Evolutionary conservation across 345 rosid genomes (phyloP), one percentile per base, ranked within the genome.

Genomic region (Syzygium jambos): DNA sequence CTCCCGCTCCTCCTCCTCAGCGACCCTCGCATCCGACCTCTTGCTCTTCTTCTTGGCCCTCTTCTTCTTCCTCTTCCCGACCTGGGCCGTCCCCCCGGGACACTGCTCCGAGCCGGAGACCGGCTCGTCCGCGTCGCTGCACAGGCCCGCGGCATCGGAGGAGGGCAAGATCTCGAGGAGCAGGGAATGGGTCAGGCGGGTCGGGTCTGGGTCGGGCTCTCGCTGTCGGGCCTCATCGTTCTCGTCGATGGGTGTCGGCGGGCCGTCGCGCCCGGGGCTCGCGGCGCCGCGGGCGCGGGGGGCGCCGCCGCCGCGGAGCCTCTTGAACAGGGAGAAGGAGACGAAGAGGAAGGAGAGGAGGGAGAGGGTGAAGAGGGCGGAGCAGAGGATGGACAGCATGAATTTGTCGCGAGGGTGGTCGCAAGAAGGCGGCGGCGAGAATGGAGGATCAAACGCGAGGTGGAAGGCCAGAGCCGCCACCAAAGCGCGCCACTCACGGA

Each of bases 1-100:
- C 53, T 56, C 87, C 84, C 17, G 15, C 52, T 85, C 83, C 25
- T 88, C 89, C 30, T 88, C 89, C 15, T 85, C 87, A 61, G 82
- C 82, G 3, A 86, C 88, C 49, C 29, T 85, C 88, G 51, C 87
- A n/a, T 88, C 87, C 68, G 90, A 73, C 30, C 87, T 85, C 90
- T 88, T 89, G 89, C 91, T 90, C 92, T 93, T 94, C 93, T 93
- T 93, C 95, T 91, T 94, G 90, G 85, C 90, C 90, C 87, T 89
- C 88, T 85, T 88, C 88, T 86, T 90, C 90, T 86, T 93, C 90
- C 87, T 88, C 84, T 91, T 93, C 82, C 54, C 80, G 22, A 13
- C 56, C 82, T 49, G 84, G 87, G n/a, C 85, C 63, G 54, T 41
- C 43, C 82, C 82, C 43, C 82, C 82, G 49, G 82, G 27, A 73